These are phyloP conservation scores for Aspergillus incahuasiensis DNA, from an alignment of 495 filamentous ascomycete genomes.

Conservation along the genomic window DNA sequence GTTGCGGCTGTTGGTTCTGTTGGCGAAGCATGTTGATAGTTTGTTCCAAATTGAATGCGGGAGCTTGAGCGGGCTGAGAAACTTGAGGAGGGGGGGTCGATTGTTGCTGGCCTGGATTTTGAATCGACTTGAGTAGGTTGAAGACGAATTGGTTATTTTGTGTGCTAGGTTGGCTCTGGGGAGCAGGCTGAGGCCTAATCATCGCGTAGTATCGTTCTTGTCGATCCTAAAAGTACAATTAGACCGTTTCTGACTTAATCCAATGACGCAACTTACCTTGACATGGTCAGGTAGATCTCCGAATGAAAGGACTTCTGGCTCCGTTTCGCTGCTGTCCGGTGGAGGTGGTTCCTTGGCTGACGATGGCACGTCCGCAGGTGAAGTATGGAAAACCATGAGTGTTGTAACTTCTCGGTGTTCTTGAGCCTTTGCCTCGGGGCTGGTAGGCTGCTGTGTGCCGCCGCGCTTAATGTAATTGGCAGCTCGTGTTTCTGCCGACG, in stretches of 20 bases:
- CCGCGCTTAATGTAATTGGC: constrained; percentile 60
- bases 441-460: constrained; percentile 54
- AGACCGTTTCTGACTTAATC: neutral
- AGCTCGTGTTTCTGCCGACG: constrained; percentile 48
- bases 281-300: constrained; percentile 44
- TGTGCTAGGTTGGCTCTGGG: constrained; percentile 23
- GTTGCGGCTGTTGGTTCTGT: constrained; percentile 35
- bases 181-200: constrained; percentile 33
- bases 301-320: constrained; percentile 36
- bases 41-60: constrained; percentile 35
- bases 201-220: constrained; percentile 42
- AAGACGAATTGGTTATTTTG: constrained; percentile 36
- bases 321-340: constrained; percentile 33
- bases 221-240: constrained; percentile 29
- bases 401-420: constrained; percentile 70
- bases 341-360: constrained; percentile 68
- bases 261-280: constrained; percentile 30
- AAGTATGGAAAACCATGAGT: constrained; percentile 78
- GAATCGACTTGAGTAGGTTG: constrained; percentile 45
- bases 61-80: constrained; percentile 22
- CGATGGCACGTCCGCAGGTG: constrained; percentile 67
- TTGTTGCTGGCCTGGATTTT: constrained; percentile 26
- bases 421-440: constrained; percentile 62
- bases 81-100: constrained; percentile 24
- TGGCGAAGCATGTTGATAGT: constrained; percentile 44